Percentiles rank a stretch among this genome's conserved stretches.
Evolutionary conservation across 305 asterid species (phyloP).

Genomic region (Fraxinus velutina): DNA sequence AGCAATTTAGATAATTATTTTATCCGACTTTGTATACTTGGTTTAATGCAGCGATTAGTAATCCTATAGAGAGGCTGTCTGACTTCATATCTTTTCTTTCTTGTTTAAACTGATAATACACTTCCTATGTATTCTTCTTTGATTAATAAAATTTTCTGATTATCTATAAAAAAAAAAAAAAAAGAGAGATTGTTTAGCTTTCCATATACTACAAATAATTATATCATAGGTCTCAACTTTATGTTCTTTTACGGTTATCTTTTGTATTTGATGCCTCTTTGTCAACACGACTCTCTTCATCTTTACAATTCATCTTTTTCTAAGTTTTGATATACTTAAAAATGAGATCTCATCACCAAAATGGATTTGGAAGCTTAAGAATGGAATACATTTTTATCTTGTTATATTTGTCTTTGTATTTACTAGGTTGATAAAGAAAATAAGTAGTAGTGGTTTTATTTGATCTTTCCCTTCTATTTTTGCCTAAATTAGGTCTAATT

Average conservation of each 20-base stretch:
- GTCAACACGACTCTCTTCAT: neutral
- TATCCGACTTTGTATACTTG: too few relatives aligned
- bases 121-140: too few relatives aligned
- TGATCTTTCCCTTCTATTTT: neutral
- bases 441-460: neutral
- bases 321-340: neutral
- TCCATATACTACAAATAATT: neutral
- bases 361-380: neutral
- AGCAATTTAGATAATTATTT: too few relatives aligned
- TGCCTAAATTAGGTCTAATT: neutral
- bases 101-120: too few relatives aligned
- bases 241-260: neutral
- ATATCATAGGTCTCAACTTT: neutral
- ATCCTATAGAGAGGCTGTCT: too few relatives aligned
- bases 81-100: too few relatives aligned
- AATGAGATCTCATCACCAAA: neutral
- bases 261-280: neutral
- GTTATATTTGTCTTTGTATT: neutral
- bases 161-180: too few relatives aligned
- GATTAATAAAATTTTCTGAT: too few relatives aligned
- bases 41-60: too few relatives aligned
- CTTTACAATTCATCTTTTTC: neutral
- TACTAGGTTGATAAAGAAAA: neutral
- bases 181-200: neutral
- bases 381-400: neutral